Base-by-base conservation (phyloP, 139 green algal genomes). In the Trebouxia sp. region DNA sequence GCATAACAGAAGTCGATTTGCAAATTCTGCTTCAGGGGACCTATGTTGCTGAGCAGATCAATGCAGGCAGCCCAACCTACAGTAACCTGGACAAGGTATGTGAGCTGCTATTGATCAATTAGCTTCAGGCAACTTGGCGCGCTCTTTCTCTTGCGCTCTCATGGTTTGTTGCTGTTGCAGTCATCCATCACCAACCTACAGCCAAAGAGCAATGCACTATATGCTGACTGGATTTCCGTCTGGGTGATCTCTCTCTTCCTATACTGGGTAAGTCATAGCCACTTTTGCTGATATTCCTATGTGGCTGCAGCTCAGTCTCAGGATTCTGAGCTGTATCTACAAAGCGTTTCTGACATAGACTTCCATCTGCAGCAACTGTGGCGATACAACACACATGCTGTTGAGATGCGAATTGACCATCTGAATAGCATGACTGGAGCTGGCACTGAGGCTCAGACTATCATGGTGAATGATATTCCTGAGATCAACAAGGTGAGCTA, bases 361-460 rank as follows among this genome's bases (percentile, higher is more conserved):
- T 69, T 14, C 9, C 43, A 1, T 41, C 12, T 45, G 62, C 62
- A 72, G 62, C 69, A 77, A 53, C 41, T 77, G 26, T 77, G 69
- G 69, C 69, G 69, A 8, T 77, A 77, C 69, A 77, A 77, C 69
- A 77, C 26, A 20, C 41, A 77, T 37, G 41, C 69, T 11, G 69
- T 77, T 26, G 43, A 77, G n/a, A 51, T 56, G 41, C 38, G 69
- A 8, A 77, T 77, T 10, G 69, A 51, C 11, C 39, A 77, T 22
- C 24, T 77, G 41, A 77, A 77, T 41, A 77, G 69, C 69, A 72
- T 45, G 62, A 53, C 69, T 37, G 41, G 69, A 41, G 41, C 69
- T 39, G 69, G 69, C 2, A 77, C 69, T 7, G 80, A 84, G 72
- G 83, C 80, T 2, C 85, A 91, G 85, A 90, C 82, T 0, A 87